Evolutionary conservation across 176 grass and related monocot genomes (phyloP), one percentile per base, ranked within the genome.

Genomic region (Bonia amplexicaulis): DNA sequence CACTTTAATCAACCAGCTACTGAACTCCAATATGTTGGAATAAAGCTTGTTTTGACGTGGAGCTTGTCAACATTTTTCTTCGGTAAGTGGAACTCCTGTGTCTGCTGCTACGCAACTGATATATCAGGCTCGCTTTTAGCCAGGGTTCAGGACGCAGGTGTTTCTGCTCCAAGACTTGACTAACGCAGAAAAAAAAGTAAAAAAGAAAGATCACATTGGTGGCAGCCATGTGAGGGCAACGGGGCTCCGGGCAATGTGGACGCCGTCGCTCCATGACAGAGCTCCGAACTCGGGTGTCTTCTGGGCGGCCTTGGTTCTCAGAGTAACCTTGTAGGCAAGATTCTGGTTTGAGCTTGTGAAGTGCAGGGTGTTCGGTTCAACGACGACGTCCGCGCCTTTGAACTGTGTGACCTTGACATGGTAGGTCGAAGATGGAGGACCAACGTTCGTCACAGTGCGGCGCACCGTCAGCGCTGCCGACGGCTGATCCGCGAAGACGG

Each of bases 381-480:
- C 84, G 66, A 84, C 42, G 40, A 92, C 89, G 26, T 78, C 78
- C 2, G 88, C 97, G 26, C 91, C 93, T 82, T 91, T 92, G 88
- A 99, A 96, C 23, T 66, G 52, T 8, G 91, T 83, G 31, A 91
- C 81, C 80, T 84, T 91, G 15, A 85, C 90, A 12, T 25, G 65
- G 91, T 99, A 96, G 0, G 90, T 91, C 14, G 97, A 96, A 4
- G 87, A 84, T 0, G 93, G 61, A 20, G 90, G 88, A 2, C 92
- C 97, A 45, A 99, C 97, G 80, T 99, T 99, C 6, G 91, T 99
- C 29, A 99, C 93, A 2, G 84, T 89, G 64, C 97, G 91, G 25
- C 81, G 93, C 73, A 96, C 78, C 39, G 84, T 89, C 82, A 92
- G 71, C 17, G 85, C 60, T 2, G 84, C 67, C 9, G 84, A 42